Percentiles rank a stretch among this genome's conserved stretches.
Conservation (phyloP, 164 flowering plant species). For the Chimonanthus salicifolius region DNA sequence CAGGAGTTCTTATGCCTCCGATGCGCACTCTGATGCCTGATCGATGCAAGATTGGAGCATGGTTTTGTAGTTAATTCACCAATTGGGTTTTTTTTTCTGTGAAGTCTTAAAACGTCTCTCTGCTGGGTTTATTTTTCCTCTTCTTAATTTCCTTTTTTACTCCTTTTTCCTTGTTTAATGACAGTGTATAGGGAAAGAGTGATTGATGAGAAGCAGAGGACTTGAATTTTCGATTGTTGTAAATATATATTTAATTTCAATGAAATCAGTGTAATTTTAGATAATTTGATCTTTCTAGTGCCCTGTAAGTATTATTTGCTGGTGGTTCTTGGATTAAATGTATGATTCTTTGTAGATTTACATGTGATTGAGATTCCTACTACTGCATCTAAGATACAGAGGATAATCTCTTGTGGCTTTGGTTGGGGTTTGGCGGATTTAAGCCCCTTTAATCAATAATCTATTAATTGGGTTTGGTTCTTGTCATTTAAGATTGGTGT, state of each 20-base stretch:
- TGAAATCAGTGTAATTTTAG: neutral
- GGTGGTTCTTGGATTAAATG: neutral
- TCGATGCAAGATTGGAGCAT: neutral
- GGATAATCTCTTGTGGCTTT: neutral
- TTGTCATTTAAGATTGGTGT: neutral
- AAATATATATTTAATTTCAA: neutral
- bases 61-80: neutral
- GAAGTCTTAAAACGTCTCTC: neutral
- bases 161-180: no score
- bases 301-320: neutral
- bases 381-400: neutral
- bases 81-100: neutral
- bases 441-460: neutral
- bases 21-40: neutral
- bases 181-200: neutral
- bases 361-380: neutral
- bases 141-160: no score
- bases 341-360: neutral
- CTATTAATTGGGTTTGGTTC: neutral
- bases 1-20: neutral
- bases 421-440: neutral
- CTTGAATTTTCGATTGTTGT: neutral
- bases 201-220: neutral
- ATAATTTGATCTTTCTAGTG: neutral
- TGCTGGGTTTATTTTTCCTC: neutral